Evolutionary conservation across 2,329 filamentous ascomycete genomes (phyloP).

Genomic region (Gremmenia infestans): DNA sequence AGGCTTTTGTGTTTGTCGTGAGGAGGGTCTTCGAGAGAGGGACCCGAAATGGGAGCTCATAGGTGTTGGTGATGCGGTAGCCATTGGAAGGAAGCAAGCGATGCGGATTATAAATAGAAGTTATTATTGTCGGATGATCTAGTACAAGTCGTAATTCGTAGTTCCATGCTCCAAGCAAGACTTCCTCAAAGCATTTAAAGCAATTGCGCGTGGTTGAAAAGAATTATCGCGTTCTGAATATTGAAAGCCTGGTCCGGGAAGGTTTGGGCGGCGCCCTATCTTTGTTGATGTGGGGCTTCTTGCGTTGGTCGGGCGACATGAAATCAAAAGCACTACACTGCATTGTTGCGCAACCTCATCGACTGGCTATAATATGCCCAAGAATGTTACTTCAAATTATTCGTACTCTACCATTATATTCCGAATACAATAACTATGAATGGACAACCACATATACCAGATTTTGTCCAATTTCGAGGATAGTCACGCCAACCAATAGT

Average conservation of each 20-base stretch:
- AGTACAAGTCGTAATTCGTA: slow-evolving; percentile 16
- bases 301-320: background rate
- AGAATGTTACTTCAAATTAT: no score
- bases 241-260: slow-evolving; percentile 1
- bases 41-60: slow-evolving; percentile 43
- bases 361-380: no score
- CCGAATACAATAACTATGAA: no score
- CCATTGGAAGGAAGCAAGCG: slow-evolving; percentile 35
- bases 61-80: slow-evolving; percentile 52
- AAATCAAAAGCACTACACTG: no score
- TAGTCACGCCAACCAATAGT: no score
- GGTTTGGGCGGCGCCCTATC: slow-evolving; percentile 1
- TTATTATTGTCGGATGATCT: slow-evolving; percentile 6
- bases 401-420: no score
- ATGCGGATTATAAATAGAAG: slow-evolving; percentile 13
- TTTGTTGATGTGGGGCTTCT: background rate
- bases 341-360: no score
- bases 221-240: slow-evolving; percentile 24
- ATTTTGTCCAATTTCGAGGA: no score
- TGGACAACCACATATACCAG: no score
- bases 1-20: slow-evolving; percentile 47
- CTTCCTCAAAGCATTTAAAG: slow-evolving; percentile 14
- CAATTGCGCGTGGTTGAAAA: slow-evolving; percentile 24
- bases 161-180: slow-evolving; percentile 23
- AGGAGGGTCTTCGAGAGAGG: slow-evolving; percentile 47